Conservation (phyloP, 1,139 yeast genomes). For the Magnusiomyces suaveolens region DNA sequence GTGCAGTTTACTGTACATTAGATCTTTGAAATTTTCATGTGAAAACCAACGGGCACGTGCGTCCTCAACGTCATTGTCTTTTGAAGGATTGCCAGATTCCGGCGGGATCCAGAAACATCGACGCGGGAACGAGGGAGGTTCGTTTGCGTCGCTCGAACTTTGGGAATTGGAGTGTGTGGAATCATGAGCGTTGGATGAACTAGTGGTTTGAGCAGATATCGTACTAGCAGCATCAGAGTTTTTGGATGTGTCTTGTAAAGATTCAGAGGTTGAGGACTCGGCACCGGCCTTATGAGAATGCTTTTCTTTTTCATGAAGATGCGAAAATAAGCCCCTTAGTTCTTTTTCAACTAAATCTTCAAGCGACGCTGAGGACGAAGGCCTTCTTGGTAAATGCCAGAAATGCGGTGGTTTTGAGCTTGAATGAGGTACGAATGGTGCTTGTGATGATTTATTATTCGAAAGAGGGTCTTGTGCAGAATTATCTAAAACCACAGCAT, state of each 20-base stretch:
- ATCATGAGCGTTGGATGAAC: neutral
- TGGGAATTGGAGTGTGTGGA: neutral
- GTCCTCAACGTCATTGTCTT: slow-evolving; percentile 1
- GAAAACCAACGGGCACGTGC: slow-evolving; percentile 11
- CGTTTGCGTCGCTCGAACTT: neutral
- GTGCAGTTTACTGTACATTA: slow-evolving; percentile 7
- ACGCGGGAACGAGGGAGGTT: neutral
- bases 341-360: neutral
- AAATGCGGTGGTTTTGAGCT: neutral
- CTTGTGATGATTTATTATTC: no score
- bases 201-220: neutral
- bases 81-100: neutral
- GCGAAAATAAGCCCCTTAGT: neutral
- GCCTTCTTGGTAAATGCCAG: neutral
- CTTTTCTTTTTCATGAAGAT: neutral
- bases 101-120: slow-evolving; percentile 2
- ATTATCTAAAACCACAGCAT: no score
- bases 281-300: neutral
- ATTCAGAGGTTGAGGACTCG: no score
- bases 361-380: neutral
- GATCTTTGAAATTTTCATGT: slow-evolving; percentile 10
- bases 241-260: neutral
- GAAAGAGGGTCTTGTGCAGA: no score
- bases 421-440: neutral
- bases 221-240: neutral